Evolutionary conservation across 139 green algal genomes (phyloP).

Genomic region (Chlorella vulgaris): DNA sequence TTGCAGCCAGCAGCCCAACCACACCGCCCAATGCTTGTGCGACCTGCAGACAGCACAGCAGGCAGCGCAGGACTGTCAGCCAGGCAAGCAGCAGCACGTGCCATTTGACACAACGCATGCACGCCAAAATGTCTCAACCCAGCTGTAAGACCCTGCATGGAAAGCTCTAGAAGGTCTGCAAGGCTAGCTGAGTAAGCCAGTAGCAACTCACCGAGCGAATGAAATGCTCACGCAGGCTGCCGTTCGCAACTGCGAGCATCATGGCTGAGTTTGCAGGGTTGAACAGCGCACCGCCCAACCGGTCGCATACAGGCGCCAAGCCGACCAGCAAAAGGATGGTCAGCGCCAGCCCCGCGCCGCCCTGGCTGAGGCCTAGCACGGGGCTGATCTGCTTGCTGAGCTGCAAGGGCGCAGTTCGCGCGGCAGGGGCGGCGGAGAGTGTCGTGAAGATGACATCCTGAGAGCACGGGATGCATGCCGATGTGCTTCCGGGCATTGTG

Average conservation of each 20-base stretch:
- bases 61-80: not conserved
- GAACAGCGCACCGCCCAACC: conserved; percentile 12
- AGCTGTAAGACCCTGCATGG: no score
- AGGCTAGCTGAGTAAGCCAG: not conserved
- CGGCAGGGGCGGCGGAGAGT: not conserved
- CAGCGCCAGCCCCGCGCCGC: not conserved
- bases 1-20: not conserved
- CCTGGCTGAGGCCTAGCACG: not conserved
- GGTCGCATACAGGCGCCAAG: conserved; percentile 3
- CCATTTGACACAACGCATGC: not conserved
- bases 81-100: not conserved
- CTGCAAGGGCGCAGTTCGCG: conserved; percentile 1
- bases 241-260: not conserved
- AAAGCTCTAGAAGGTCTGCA: no score
- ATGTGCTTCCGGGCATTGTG: no score
- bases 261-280: conserved; percentile 23
- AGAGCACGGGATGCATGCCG: not conserved
- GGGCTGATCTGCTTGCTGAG: not conserved
- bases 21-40: not conserved
- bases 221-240: conserved; percentile 15
- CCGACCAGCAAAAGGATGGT: conserved; percentile 1
- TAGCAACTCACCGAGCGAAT: not conserved
- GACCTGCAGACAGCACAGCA: not conserved
- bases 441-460: not conserved
- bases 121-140: not conserved